Evolutionary conservation across 1,284 basidiomycete species (phyloP).

Genomic region (Ceratobasidium sp.): DNA sequence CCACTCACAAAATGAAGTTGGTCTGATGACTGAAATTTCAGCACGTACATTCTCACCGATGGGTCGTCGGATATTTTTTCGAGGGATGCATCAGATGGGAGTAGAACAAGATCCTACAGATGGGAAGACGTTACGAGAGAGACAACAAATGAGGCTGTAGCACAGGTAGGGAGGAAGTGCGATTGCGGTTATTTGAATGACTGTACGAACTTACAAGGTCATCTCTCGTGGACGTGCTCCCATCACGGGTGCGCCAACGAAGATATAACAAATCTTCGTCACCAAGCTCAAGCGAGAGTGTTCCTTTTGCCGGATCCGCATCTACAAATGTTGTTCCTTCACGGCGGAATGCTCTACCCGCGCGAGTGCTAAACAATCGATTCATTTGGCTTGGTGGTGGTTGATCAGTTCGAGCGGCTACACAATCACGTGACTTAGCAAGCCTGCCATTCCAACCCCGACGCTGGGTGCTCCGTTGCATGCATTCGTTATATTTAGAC

Average conservation of each 20-base stretch:
- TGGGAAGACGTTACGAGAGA: too few species aligned
- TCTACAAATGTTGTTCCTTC: conserved; percentile 73
- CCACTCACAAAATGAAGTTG: conserved; percentile 80
- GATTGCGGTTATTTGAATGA: neutral
- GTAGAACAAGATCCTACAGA: conserved; percentile 81
- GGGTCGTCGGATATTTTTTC: conserved; percentile 69
- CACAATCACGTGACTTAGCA: neutral
- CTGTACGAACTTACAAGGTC: conserved; percentile 72
- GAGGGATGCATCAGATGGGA: conserved; percentile 81
- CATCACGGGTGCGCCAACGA: conserved; percentile 74
- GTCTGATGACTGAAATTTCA: conserved; percentile 82
- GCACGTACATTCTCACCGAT: conserved; percentile 74
- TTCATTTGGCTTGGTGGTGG: conserved; percentile 5
- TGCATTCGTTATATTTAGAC: too few species aligned
- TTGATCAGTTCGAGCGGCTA: neutral
- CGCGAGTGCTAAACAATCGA: conserved; percentile 63
- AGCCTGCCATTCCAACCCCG: neutral
- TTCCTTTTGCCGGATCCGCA: conserved; percentile 72
- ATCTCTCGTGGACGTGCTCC: conserved; percentile 57
- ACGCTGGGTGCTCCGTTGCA: neutral
- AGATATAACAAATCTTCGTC: conserved; percentile 82
- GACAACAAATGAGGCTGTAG: too few species aligned
- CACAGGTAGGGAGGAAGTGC: too few species aligned
- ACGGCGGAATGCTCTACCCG: conserved; percentile 76
- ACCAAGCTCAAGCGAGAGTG: conserved; percentile 69